Evolutionary conservation across 495 filamentous ascomycete species (phyloP).

Genomic region (Massariosphaeria phaeospora): DNA sequence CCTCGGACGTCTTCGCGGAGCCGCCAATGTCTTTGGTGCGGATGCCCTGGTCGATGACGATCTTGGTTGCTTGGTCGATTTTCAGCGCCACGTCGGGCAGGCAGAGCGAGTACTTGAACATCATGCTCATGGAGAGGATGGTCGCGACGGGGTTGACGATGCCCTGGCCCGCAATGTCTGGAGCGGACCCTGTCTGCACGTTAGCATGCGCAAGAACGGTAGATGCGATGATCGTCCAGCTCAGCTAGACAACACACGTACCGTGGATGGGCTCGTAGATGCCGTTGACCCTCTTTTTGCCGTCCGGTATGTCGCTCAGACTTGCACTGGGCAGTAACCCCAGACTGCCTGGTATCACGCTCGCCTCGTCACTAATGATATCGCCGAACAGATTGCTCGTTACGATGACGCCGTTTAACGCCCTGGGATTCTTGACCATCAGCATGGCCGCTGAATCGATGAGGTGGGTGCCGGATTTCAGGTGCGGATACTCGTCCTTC

Average conservation of each 20-base stretch:
- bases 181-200: too few relatives aligned
- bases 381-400: slow-evolving; percentile 96
- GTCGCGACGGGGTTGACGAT: slow-evolving; percentile 79
- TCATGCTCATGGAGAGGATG: slow-evolving; percentile 83
- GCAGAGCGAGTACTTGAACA: slow-evolving; percentile 83
- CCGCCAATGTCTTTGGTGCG: slow-evolving; percentile 79
- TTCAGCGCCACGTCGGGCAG: slow-evolving; percentile 65
- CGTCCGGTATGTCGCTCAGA: slow-evolving; percentile 80
- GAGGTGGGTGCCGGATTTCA: slow-evolving; percentile 81
- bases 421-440: slow-evolving; percentile 90
- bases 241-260: slow-evolving; percentile 41
- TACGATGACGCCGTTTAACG: slow-evolving; percentile 87
- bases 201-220: slow-evolving; percentile 30
- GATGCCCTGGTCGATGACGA: slow-evolving; percentile 67
- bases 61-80: slow-evolving; percentile 76
- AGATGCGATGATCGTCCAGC: neutral
- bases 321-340: slow-evolving; percentile 87
- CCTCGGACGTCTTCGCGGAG: slow-evolving; percentile 61
- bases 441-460: slow-evolving; percentile 97
- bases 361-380: slow-evolving; percentile 94
- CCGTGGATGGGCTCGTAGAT: slow-evolving; percentile 99
- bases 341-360: slow-evolving; percentile 88
- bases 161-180: slow-evolving; percentile 78
- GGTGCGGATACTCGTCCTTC: slow-evolving; percentile 79
- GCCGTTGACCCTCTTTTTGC: slow-evolving; percentile 66